Evolutionary conservation across 2,329 filamentous ascomycete species (phyloP).

Genomic region (Davidsoniella virescens): DNA sequence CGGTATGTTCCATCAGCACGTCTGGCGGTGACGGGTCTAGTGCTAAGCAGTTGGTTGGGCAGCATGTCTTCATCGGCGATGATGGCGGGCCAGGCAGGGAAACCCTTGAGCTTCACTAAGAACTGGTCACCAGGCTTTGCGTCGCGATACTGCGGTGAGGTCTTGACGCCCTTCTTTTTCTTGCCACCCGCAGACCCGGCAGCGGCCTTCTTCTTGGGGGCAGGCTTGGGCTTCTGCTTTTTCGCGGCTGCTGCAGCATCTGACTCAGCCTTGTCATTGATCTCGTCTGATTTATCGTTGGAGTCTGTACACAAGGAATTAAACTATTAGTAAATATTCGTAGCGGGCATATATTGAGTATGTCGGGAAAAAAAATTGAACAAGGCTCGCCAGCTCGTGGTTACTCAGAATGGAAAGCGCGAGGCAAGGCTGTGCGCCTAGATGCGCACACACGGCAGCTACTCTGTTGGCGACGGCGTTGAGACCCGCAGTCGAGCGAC

Average conservation of each 20-base stretch:
- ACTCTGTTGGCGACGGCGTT: no score
- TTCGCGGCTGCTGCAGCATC: constrained; percentile 21
- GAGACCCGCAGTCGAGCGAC: no score
- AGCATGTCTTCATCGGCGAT: constrained; percentile 93
- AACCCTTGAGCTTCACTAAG: constrained; percentile 86
- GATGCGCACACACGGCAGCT: no score
- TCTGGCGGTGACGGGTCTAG: constrained; percentile 69
- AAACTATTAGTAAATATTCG: not conserved
- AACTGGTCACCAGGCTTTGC: constrained; percentile 85
- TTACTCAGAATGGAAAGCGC: no score
- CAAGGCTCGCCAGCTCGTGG: no score
- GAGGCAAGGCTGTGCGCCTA: no score
- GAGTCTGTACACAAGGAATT: constrained; percentile 12
- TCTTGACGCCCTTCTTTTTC: constrained; percentile 73
- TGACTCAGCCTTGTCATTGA: constrained; percentile 10
- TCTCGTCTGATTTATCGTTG: constrained; percentile 4
- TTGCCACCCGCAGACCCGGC: constrained; percentile 53
- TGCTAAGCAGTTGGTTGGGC: constrained; percentile 57
- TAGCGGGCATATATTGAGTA: no score
- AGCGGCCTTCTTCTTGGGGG: constrained; percentile 53
- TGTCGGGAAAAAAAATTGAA: no score
- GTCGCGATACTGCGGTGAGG: constrained; percentile 54
- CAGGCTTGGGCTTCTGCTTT: constrained; percentile 26
- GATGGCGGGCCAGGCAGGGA: constrained; percentile 85
- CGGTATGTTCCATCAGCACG: constrained; percentile 73